Conservation (phyloP, 306 rosid species). For the Mucuna pruriens region DNA sequence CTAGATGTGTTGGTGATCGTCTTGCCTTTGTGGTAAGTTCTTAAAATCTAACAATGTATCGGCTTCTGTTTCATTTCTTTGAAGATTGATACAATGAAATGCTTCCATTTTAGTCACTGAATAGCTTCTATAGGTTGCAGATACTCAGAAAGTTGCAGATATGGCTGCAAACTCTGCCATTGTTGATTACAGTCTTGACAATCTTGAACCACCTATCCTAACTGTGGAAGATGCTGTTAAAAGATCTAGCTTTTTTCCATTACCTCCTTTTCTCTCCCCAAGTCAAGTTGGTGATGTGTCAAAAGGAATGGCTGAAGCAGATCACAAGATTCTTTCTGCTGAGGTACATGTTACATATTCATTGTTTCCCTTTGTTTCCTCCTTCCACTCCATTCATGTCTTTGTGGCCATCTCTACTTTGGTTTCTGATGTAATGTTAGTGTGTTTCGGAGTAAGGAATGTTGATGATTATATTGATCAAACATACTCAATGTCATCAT, state of each 20-base stretch:
- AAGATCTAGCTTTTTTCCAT: conserved; percentile 66
- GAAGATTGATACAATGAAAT: conserved; percentile 1
- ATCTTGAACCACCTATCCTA: conserved; percentile 72
- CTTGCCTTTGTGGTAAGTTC: conserved; percentile 81
- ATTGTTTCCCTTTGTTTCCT: conserved; percentile 2
- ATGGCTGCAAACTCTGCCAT: conserved; percentile 62
- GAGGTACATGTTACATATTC: conserved; percentile 50
- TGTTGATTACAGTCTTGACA: conserved; percentile 65
- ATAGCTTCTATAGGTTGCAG: conserved; percentile 73
- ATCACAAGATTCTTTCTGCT: conserved; percentile 71
- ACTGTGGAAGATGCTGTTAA: conserved; percentile 78
- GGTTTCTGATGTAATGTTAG: conserved; percentile 2
- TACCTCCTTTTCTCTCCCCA: conserved; percentile 65
- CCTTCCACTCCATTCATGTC: neutral
- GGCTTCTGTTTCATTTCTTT: conserved; percentile 22
- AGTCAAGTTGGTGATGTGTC: conserved; percentile 74
- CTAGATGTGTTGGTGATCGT: conserved; percentile 69
- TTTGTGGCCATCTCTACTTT: neutral
- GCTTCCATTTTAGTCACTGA: conserved; percentile 31
- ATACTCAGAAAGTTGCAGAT: conserved; percentile 88
- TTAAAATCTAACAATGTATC: conserved; percentile 1
- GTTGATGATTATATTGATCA: conserved; percentile 10
- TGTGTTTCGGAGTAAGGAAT: conserved; percentile 17
- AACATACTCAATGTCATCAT: neutral
- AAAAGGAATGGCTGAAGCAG: conserved; percentile 89